A percentile compares a stretch with the other conserved stretches of the same genome.
Evolutionary conservation across 768 basidiomycete species (phyloP).

Genomic region (Mycena albidolilacea): DNA sequence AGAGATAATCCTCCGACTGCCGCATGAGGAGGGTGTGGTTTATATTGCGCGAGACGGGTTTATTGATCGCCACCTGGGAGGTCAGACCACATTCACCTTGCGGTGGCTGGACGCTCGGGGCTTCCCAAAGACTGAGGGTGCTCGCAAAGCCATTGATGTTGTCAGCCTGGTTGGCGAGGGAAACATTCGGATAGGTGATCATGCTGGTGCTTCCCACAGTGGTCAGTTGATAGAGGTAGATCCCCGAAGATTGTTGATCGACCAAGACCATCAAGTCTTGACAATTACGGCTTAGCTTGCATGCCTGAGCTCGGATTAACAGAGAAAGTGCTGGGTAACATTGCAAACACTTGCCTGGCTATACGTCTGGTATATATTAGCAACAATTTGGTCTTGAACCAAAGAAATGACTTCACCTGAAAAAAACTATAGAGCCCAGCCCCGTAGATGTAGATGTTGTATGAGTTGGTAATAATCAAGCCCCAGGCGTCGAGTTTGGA

Average conservation of each 20-base stretch:
- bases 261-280: conserved; percentile 46
- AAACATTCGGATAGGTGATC: conserved; percentile 54
- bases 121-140: conserved; percentile 53
- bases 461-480: conserved; percentile 57
- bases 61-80: too few relatives aligned
- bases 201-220: conserved; percentile 62
- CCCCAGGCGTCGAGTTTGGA: conserved; percentile 53
- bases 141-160: conserved; percentile 63
- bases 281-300: conserved; percentile 15
- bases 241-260: conserved; percentile 51
- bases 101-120: not conserved
- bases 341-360: not conserved
- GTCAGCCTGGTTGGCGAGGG: conserved; percentile 52
- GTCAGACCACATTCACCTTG: too few relatives aligned
- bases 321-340: not conserved
- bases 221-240: conserved; percentile 62
- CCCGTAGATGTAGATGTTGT: conserved; percentile 63
- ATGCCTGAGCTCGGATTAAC: conserved; percentile 9
- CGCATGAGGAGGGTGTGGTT: not conserved
- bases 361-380: not conserved
- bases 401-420: conserved; percentile 57
- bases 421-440: conserved; percentile 70
- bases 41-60: too few relatives aligned
- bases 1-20: not conserved
- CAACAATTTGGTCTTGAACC: not conserved